These are phyloP conservation scores for Colletotrichum musicola DNA, from an alignment of 2,329 filamentous ascomycete genomes.

Conservation along the genomic window DNA sequence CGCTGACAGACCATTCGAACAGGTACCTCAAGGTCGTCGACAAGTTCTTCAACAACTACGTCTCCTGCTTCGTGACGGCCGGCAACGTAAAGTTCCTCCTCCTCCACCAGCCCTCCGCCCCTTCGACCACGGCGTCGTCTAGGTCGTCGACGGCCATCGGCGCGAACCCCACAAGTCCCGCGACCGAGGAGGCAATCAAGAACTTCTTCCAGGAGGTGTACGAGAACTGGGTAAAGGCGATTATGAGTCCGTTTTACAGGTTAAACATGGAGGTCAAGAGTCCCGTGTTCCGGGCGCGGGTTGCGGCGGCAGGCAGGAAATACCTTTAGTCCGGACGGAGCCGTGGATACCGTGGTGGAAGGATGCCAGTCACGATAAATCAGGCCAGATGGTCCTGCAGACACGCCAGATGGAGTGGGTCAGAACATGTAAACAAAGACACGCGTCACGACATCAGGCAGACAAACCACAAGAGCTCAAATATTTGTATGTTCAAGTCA, in stretches of 20 bases:
- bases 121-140: conserved; percentile 52
- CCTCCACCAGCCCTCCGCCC: conserved; percentile 81
- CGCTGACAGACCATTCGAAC: conserved; percentile 10
- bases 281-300: conserved; percentile 84
- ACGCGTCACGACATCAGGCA: conserved; percentile 8
- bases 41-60: conserved; percentile 95
- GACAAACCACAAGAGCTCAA: too few relatives aligned
- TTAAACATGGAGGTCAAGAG: conserved; percentile 88
- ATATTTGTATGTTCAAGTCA: conserved; percentile 37
- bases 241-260: conserved; percentile 96
- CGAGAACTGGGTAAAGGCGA: conserved; percentile 95
- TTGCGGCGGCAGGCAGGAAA: conserved; percentile 91
- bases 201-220: conserved; percentile 97
- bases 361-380: neutral
- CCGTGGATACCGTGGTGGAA: too few relatives aligned
- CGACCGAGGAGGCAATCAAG: conserved; percentile 94
- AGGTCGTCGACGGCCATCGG: conserved; percentile 78
- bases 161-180: conserved; percentile 87
- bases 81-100: conserved; percentile 95
- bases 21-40: conserved; percentile 98
- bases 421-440: conserved; percentile 8
- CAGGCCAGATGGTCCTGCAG: neutral
- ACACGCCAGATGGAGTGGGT: neutral
- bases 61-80: conserved; percentile 93
- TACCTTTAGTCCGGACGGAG: conserved; percentile 70